Evolutionary conservation across 495 filamentous ascomycete species (phyloP).

Genomic region (Daldinia vernicosa): DNA sequence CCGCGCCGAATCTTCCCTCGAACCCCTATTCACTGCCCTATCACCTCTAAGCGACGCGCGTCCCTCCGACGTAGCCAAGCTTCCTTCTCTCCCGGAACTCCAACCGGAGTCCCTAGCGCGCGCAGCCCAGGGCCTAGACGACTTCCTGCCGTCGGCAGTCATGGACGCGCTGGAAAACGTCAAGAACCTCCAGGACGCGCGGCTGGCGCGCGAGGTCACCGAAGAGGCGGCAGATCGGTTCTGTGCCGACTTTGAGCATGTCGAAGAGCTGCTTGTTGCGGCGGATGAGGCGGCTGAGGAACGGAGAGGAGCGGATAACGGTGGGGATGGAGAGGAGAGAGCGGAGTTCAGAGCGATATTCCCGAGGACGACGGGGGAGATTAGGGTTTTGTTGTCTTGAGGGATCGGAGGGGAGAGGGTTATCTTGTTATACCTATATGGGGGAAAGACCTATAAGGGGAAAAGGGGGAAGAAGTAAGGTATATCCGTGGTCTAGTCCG

Average conservation of each 20-base stretch:
- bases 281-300: conserved; percentile 57
- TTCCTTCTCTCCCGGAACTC: conserved; percentile 47
- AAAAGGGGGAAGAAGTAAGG: background rate
- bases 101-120: conserved; percentile 68
- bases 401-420: background rate
- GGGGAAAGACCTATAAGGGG: too few relatives aligned
- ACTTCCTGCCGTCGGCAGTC: conserved; percentile 89
- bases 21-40: conserved; percentile 72
- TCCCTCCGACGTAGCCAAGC: conserved; percentile 49
- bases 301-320: conserved; percentile 35
- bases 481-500: background rate
- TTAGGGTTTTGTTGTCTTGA: conserved; percentile 76
- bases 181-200: conserved; percentile 72
- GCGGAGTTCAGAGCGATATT: conserved; percentile 73
- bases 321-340: conserved; percentile 46
- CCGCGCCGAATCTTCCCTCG: conserved; percentile 75
- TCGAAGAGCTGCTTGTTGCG: conserved; percentile 69
- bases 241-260: conserved; percentile 88
- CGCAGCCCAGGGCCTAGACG: conserved; percentile 82
- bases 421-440: background rate
- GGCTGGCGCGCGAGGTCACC: conserved; percentile 75
- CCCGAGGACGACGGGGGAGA: conserved; percentile 85
- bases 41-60: conserved; percentile 46
- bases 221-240: conserved; percentile 87
- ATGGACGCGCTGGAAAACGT: conserved; percentile 90